Evolutionary conservation across 2,329 filamentous ascomycete genomes (phyloP), one percentile per base, ranked within the genome.

Genomic region (Pseudocercospora ulei): DNA sequence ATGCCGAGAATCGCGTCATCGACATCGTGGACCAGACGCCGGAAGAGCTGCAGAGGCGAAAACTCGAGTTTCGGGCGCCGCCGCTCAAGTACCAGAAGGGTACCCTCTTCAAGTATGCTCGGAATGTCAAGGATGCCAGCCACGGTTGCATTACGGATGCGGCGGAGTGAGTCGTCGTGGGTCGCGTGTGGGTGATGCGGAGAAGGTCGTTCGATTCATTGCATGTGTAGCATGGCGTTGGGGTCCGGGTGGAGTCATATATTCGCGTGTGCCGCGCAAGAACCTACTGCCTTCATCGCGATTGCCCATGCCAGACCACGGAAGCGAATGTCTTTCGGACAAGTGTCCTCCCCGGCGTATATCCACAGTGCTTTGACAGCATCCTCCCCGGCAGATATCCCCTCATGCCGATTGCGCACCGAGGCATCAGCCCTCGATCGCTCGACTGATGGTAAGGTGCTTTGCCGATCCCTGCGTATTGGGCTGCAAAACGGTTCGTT

Each of bases 1-100:
- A 93, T 55, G 82, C 85, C 0, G 80, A 87, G 61, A 75, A 76
- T 57, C 74, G 74, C 28, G 70, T 69, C 35, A 73, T 70, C 61
- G 85, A 73, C 50, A 55, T 60, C 29, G 67, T 84, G 3, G 67
- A 80, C 24, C 71, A 87, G 5, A 67, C 73, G 8, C 72, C 81
- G 13, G 71, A 72, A 39, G 81, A 84, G 61, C 53, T 76, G 43
- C 65, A 62, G 17, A 60, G 63, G 56, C 57, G 73, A 49, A 65
- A 62, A 53, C 64, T 67, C 51, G 65, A 65, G 41, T 76, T 68
- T 59, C 63, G 61, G 26, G 66, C 70, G n/a, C 72, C 71, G 20
- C 61, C 65, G 29, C 52, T 72, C 40, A 76, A 75, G 61, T 75
- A 76, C 56, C 63, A 59, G 28, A 72, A 71, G 63, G 73, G 73